These are phyloP conservation scores for Aspergillus biplanus DNA, from an alignment of 495 filamentous ascomycete species.

Conservation along the genomic window DNA sequence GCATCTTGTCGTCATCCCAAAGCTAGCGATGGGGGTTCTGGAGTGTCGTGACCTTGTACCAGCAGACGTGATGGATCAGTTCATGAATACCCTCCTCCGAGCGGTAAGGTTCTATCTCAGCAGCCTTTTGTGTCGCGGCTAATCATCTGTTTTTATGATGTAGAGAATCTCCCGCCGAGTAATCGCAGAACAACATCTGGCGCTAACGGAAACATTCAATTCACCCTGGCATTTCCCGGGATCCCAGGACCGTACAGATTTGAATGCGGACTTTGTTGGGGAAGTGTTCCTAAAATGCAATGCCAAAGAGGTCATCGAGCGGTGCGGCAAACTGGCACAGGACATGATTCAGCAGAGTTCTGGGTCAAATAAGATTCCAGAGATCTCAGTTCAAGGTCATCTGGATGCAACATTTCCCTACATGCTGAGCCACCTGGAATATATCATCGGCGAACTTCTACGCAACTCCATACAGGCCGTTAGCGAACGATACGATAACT, in stretches of 20 bases:
- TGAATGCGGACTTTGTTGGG: slow-evolving; percentile 85
- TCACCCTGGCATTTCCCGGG: slow-evolving; percentile 89
- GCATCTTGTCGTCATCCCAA: slow-evolving; percentile 91
- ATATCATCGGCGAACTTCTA: slow-evolving; percentile 93
- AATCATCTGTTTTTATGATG: background rate
- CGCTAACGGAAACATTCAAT: slow-evolving; percentile 95
- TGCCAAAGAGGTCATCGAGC: slow-evolving; percentile 83
- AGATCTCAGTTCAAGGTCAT: slow-evolving; percentile 85
- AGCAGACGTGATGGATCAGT: slow-evolving; percentile 78
- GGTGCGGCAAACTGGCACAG: slow-evolving; percentile 73
- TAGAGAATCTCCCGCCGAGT: slow-evolving; percentile 93
- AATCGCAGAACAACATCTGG: slow-evolving; percentile 96
- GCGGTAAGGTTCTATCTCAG: slow-evolving; percentile 61
- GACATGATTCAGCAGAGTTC: slow-evolving; percentile 73
- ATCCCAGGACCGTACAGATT: slow-evolving; percentile 63
- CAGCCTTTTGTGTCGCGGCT: slow-evolving; percentile 3
- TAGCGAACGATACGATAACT: slow-evolving; percentile 65
- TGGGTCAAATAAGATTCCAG: slow-evolving; percentile 70
- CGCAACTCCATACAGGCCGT: slow-evolving; percentile 94
- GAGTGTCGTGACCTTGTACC: slow-evolving; percentile 82
- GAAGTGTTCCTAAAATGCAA: slow-evolving; percentile 96
- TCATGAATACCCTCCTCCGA: slow-evolving; percentile 92
- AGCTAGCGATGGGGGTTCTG: slow-evolving; percentile 89
- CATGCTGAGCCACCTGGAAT: slow-evolving; percentile 93
- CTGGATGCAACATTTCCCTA: slow-evolving; percentile 92